Evolutionary conservation across 768 basidiomycete species (phyloP).

Genomic region (Paxillus involutus): DNA sequence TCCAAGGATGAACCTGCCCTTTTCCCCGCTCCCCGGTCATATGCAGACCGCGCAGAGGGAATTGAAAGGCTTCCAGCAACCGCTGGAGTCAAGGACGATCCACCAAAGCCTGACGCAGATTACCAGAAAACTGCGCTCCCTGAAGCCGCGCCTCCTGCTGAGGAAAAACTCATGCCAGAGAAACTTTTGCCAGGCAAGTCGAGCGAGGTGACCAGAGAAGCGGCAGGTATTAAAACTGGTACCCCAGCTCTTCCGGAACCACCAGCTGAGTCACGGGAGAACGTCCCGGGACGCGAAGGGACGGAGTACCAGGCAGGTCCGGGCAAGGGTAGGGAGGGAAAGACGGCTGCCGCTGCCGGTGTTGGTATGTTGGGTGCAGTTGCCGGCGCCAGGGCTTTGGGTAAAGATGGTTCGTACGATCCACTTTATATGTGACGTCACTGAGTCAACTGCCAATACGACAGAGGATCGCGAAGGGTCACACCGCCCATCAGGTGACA

Average conservation of each 20-base stretch:
- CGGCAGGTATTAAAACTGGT: neutral
- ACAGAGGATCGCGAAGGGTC: neutral
- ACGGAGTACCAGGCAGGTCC: neutral
- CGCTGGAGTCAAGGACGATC: neutral
- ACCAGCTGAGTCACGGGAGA: neutral
- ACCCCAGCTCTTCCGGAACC: neutral
- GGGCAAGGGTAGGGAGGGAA: neutral
- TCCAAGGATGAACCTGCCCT: neutral
- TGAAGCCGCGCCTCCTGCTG: neutral
- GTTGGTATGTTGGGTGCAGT: neutral
- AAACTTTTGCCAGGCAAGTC: neutral
- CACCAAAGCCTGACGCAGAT: neutral
- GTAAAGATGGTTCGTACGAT: conserved; percentile 12
- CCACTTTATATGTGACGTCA: neutral
- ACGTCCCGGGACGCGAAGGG: neutral
- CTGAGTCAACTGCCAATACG: neutral
- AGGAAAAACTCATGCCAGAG: neutral
- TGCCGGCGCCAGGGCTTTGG: neutral
- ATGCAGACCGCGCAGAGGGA: neutral
- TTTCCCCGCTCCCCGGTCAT: neutral
- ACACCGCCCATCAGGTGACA: neutral
- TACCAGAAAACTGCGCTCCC: neutral
- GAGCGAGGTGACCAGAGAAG: neutral
- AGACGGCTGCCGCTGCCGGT: neutral
- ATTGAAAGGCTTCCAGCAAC: neutral